Evolutionary conservation across 768 basidiomycete genomes (phyloP).

Genomic region (Tulasnella sp.): DNA sequence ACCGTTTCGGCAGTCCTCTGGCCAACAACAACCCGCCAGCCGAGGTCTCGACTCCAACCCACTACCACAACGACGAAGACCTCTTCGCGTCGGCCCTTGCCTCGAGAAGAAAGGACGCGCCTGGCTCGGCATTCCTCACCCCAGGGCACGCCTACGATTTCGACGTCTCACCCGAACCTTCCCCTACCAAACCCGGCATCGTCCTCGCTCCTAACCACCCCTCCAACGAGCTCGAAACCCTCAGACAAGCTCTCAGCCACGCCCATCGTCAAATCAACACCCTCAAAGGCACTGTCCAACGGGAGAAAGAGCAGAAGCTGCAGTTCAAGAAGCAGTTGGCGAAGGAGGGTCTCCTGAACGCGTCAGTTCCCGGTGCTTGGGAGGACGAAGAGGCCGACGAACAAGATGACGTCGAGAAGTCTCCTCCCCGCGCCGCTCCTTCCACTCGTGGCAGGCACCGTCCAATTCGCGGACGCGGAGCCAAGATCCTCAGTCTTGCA

Average conservation of each 20-base stretch:
- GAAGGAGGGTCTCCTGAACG: constrained; percentile 47
- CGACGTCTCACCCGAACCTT: constrained; percentile 38
- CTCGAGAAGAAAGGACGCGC: constrained; percentile 45
- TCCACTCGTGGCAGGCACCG: constrained; percentile 49
- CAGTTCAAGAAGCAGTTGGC: constrained; percentile 63
- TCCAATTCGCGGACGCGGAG: constrained; percentile 54
- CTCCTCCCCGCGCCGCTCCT: constrained; percentile 35
- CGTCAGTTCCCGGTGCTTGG: constrained; percentile 51
- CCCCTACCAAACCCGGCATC: constrained; percentile 33
- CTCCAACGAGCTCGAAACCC: constrained; percentile 76
- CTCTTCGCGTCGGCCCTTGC: constrained; percentile 51
- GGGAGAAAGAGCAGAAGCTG: constrained; percentile 82
- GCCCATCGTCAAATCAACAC: constrained; percentile 85
- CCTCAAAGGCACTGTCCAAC: constrained; percentile 72
- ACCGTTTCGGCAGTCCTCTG: constrained; percentile 21
- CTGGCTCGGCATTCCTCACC: constrained; percentile 54
- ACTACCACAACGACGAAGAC: constrained; percentile 59
- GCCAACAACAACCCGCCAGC: constrained; percentile 42
- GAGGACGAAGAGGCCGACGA: constrained; percentile 52
- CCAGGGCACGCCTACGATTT: constrained; percentile 26
- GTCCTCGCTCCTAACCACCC: constrained; percentile 60
- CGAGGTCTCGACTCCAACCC: constrained; percentile 41
- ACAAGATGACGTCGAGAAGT: constrained; percentile 48
- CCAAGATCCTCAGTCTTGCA: constrained; percentile 51
- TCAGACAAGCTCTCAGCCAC: constrained; percentile 81